Conservation (phyloP, 441 rosid genomes). For the Gossypium aridum region DNA sequence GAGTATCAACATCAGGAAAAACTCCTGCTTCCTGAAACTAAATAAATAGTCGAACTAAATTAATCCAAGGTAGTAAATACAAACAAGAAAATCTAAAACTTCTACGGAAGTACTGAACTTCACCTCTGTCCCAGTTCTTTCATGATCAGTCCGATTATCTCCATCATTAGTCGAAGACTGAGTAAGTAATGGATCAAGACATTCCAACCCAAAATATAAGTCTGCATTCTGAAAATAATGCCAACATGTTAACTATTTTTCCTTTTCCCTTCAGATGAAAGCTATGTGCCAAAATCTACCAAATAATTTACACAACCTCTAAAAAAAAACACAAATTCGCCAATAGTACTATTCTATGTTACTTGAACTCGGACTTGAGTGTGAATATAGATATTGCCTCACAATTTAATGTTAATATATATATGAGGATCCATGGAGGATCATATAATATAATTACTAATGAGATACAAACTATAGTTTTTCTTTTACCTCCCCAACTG, state of each 20-base stretch:
- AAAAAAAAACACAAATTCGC: neutral
- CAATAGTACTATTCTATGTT: neutral
- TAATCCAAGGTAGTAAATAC: constrained; percentile 2
- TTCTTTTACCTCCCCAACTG: constrained; percentile 21
- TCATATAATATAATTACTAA: neutral
- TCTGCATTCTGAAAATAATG: constrained; percentile 37
- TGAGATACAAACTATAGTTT: neutral
- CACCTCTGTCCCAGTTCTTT: constrained; percentile 29
- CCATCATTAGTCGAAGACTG: constrained; percentile 22
- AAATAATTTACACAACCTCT: neutral
- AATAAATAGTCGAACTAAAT: constrained; percentile 15
- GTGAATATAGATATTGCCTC: neutral
- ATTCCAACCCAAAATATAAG: constrained; percentile 26
- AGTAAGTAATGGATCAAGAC: constrained; percentile 20
- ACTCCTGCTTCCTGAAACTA: constrained; percentile 36
- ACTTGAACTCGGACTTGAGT: neutral
- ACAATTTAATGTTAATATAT: neutral
- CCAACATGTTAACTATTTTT: neutral
- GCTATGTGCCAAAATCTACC: neutral
- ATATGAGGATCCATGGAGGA: neutral
- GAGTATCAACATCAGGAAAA: constrained; percentile 14
- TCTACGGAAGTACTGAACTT: constrained; percentile 6
- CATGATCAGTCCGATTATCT: constrained; percentile 19
- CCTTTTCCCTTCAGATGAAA: neutral
- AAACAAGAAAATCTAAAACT: constrained; percentile 11